phyloP scores from a whole-genome alignment of 2,329 filamentous ascomycete species.

The Sclerotinia trifoliorum region DNA sequence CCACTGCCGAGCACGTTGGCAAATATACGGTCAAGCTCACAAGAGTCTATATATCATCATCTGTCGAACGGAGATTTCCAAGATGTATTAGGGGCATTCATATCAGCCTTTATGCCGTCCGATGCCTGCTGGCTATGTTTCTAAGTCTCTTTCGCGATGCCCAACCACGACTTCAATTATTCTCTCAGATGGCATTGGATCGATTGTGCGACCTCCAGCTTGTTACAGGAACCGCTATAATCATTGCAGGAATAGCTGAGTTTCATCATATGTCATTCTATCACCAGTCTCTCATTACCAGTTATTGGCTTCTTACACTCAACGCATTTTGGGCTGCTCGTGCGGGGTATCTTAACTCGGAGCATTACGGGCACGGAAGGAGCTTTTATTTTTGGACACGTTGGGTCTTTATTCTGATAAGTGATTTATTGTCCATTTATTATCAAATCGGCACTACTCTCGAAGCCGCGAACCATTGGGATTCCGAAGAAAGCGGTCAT shows the following conservation, averaged over 20 bases:
- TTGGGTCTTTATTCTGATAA: constrained; percentile 15
- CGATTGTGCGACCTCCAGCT: constrained; percentile 26
- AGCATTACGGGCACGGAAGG: constrained; percentile 11
- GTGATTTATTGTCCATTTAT: constrained; percentile 18
- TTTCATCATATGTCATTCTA: constrained; percentile 24
- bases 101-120: background rate
- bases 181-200: constrained; percentile 22
- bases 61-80: background rate
- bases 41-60: background rate
- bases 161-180: constrained; percentile 7
- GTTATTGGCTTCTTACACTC: constrained; percentile 27
- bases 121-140: constrained; percentile 11
- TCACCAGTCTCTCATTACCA: constrained; percentile 24
- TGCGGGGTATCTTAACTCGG: constrained; percentile 20
- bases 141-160: constrained; percentile 12
- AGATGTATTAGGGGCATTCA: background rate
- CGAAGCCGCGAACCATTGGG: constrained; percentile 21
- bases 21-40: constrained; percentile 16
- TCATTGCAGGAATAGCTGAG: constrained; percentile 25
- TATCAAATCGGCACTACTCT: constrained; percentile 20
- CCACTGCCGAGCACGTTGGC: constrained; percentile 14
- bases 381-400: constrained; percentile 24
- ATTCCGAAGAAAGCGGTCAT: constrained; percentile 21
- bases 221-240: constrained; percentile 24
- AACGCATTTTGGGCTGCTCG: constrained; percentile 26